Conservation (phyloP, 2,329 filamentous ascomycete genomes). For the Trichophyton equinum region DNA sequence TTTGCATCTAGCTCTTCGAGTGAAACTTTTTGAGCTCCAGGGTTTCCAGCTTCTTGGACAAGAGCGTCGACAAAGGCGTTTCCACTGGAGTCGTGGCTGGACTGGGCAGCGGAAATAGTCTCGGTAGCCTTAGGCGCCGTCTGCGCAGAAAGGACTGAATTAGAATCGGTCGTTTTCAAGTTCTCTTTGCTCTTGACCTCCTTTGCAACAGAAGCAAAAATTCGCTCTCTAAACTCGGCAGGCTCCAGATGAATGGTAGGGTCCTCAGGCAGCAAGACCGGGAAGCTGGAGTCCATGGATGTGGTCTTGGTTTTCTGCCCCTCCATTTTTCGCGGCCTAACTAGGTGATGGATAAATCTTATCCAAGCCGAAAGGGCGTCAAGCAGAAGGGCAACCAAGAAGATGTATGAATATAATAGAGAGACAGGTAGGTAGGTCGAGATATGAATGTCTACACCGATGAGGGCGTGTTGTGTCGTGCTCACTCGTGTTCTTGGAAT, state of each 20-base stretch:
- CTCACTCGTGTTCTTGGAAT: too few relatives aligned
- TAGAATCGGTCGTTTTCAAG: slow-evolving; percentile 7
- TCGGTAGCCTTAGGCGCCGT: slow-evolving; percentile 10
- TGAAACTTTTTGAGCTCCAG: background rate
- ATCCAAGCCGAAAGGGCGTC: background rate
- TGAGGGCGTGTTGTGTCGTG: background rate
- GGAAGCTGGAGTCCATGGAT: slow-evolving; percentile 12
- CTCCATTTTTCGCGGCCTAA: background rate
- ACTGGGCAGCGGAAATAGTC: background rate
- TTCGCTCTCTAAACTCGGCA: slow-evolving; percentile 7
- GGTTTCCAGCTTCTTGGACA: background rate
- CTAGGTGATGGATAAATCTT: background rate
- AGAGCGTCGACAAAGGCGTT: slow-evolving; percentile 6
- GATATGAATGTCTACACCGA: background rate
- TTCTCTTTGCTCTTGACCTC: background rate
- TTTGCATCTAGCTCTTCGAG: background rate
- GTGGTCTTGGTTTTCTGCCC: background rate
- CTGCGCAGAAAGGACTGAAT: slow-evolving; percentile 22
- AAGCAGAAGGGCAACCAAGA: background rate
- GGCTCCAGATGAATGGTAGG: slow-evolving; percentile 6
- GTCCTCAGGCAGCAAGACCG: slow-evolving; percentile 10
- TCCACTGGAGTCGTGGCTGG: background rate
- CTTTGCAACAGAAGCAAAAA: slow-evolving; percentile 4
- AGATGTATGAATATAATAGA: background rate
- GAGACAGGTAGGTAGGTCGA: background rate